phyloP scores from a whole-genome alignment of 176 grass and related monocot species.

The Lolium multiflorum region DNA sequence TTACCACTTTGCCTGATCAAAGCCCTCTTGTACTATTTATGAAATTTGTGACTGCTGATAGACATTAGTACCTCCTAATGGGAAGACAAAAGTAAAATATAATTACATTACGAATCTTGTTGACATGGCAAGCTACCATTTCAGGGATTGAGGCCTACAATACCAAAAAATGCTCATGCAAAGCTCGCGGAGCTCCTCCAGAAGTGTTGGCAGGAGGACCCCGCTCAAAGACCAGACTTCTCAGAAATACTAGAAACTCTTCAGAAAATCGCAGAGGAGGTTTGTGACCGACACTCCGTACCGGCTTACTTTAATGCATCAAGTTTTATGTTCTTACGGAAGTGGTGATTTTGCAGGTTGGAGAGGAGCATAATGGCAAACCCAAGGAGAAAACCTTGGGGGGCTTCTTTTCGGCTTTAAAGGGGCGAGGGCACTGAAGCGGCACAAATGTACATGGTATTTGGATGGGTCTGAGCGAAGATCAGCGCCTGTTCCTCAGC shows the following conservation, averaged over 20 bases:
- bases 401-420: constrained; percentile 76
- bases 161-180: constrained; percentile 76
- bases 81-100: constrained; percentile 3
- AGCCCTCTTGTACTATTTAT: neutral
- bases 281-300: constrained; percentile 34
- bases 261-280: constrained; percentile 74
- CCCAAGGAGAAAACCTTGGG: constrained; percentile 73
- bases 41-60: neutral
- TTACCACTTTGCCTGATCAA: constrained; percentile 1
- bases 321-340: constrained; percentile 14
- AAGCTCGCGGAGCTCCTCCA: constrained; percentile 84
- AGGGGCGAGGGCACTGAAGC: constrained; percentile 60
- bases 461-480: constrained; percentile 16
- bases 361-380: constrained; percentile 61
- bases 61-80: neutral
- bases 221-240: constrained; percentile 70
- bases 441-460: neutral
- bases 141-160: constrained; percentile 88
- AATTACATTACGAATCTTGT: neutral
- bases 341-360: constrained; percentile 53
- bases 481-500: constrained; percentile 11
- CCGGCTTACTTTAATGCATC: neutral
- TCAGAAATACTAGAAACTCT: constrained; percentile 72
- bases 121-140: constrained; percentile 29
- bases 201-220: constrained; percentile 84